Base-by-base conservation (phyloP, 1,139 yeast genomes). In the Suzukiozyma palmioleophila region DNA sequence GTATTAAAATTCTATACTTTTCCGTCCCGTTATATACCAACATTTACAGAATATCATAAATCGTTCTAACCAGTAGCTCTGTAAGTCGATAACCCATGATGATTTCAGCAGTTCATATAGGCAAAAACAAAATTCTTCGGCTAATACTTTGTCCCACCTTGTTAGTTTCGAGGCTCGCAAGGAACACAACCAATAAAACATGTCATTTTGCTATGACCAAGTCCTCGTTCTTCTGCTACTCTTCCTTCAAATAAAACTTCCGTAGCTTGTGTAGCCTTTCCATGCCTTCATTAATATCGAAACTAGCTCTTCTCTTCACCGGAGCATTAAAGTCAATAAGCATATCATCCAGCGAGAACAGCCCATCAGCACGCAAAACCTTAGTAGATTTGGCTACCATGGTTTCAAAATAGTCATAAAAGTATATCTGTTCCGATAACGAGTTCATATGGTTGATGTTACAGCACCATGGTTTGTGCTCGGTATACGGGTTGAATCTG, bases 381-480 rank as follows among this genome's bases (percentile, higher is more conserved):
- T 35, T 33, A 29, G 50, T 57, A 25, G 62, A 55, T 5, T 44
- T 37, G 1, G 52, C 25, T 1, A 68, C 35, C 46, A 61, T 46
- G 8, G 54, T 45, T n/a, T 49, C 48, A 18, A 66, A 50, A 45
- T 68, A 68, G 10, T 54, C 52, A 14, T 43, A 41, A 15, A 46
- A 46, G 1, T 48, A 25, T 13, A 25, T 26, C 8, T 39, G 43
- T 12, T 40, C 51, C 32, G 8, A 34, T 10, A 10, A 36, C 29
- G 18, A 12, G 21, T 6, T 36, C 36, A 24, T 47, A 25, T 43
- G 37, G 35, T 43, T 45, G 8, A 45, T 39, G 25, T 48, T 49
- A 35, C 60, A 48, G 48, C 76, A 70, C 74, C 74, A 70, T 1
- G 43, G 43, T 38, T 67, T 65, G 46, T 70, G 75, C 22, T 64